These are phyloP conservation scores for Trametes cingulata DNA, from an alignment of 768 basidiomycete genomes.

Conservation along the genomic window DNA sequence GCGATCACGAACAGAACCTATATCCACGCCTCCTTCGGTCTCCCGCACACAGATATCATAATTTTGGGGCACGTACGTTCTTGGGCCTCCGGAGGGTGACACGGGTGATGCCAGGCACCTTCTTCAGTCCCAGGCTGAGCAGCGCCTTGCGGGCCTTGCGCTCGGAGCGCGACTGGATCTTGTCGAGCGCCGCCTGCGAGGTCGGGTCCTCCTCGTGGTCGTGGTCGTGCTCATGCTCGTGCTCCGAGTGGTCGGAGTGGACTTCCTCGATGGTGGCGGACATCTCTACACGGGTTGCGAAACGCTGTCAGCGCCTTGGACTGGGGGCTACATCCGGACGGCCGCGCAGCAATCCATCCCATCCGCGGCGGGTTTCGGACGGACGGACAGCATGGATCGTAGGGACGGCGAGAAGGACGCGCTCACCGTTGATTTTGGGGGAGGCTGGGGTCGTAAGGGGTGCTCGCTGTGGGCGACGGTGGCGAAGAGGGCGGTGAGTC, in stretches of 20 bases:
- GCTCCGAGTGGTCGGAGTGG: conserved; percentile 74
- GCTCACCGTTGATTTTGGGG: conserved; percentile 30
- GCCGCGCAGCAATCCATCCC: conserved; percentile 34
- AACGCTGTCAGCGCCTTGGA: conserved; percentile 11
- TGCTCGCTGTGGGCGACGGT: conserved; percentile 38
- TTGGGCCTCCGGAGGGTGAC: conserved; percentile 95
- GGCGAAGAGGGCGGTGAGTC: conserved; percentile 25
- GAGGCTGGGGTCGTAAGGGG: conserved; percentile 17
- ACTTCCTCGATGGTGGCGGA: conserved; percentile 85
- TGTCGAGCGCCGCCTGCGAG: conserved; percentile 82
- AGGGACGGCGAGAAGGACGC: not conserved
- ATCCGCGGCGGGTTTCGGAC: not conserved
- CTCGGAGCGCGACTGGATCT: conserved; percentile 93
- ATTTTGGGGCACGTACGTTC: conserved; percentile 58
- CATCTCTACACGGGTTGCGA: conserved; percentile 46
- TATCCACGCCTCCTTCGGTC: not conserved
- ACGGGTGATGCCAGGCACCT: conserved; percentile 88
- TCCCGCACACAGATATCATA: not conserved
- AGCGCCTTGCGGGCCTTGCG: conserved; percentile 95
- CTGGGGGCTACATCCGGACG: conserved; percentile 32
- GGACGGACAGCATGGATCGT: not conserved
- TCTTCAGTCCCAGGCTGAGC: conserved; percentile 87
- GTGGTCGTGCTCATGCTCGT: conserved; percentile 48
- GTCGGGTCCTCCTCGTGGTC: conserved; percentile 80
- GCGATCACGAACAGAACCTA: conserved; percentile 91